A percentile compares a stretch with the other conserved stretches of the same genome.
These are phyloP conservation scores for Beta vulgaris DNA, from an alignment of 148 eudicot genomes.

Conservation along the genomic window DNA sequence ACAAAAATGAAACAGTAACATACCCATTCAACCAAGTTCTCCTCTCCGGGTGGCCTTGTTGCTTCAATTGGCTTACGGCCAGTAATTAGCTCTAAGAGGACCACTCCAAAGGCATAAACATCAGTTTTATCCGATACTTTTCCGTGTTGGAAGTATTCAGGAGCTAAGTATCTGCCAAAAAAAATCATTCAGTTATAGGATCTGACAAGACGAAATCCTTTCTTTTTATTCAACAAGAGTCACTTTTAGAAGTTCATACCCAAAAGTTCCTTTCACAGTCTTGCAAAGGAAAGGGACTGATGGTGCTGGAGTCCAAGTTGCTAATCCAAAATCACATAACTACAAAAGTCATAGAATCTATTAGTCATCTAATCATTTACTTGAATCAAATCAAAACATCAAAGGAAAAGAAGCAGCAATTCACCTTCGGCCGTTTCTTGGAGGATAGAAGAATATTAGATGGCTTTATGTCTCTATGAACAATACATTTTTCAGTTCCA, in stretches of 20 bases:
- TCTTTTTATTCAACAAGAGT: neutral
- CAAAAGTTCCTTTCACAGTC: constrained; percentile 99
- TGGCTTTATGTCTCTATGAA: constrained; percentile 98
- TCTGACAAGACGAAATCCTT: neutral
- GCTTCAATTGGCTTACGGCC: constrained; percentile 90
- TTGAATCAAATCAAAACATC: neutral
- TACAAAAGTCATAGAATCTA: constrained; percentile 34
- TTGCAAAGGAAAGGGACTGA: constrained; percentile 96
- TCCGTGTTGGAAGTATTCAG: constrained; percentile 97
- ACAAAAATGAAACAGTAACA: constrained; percentile 26
- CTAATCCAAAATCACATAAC: constrained; percentile 96
- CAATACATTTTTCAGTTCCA: constrained; percentile 92
- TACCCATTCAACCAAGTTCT: constrained; percentile 95
- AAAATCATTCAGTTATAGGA: constrained; percentile 7
- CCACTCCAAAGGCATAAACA: constrained; percentile 93
- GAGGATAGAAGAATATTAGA: constrained; percentile 94
- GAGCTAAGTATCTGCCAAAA: constrained; percentile 79
- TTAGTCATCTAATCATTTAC: constrained; percentile 12
- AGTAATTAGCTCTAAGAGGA: constrained; percentile 79
- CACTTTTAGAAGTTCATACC: constrained; percentile 45
- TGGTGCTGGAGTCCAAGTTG: constrained; percentile 95
- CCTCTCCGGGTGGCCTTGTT: constrained; percentile 75
- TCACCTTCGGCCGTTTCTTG: constrained; percentile 80
- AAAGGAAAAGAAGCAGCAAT: constrained; percentile 10
- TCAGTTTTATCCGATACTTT: constrained; percentile 94